Conservation (phyloP, 2,329 filamentous ascomycete genomes). For the Cladophialophora chaetospira region DNA sequence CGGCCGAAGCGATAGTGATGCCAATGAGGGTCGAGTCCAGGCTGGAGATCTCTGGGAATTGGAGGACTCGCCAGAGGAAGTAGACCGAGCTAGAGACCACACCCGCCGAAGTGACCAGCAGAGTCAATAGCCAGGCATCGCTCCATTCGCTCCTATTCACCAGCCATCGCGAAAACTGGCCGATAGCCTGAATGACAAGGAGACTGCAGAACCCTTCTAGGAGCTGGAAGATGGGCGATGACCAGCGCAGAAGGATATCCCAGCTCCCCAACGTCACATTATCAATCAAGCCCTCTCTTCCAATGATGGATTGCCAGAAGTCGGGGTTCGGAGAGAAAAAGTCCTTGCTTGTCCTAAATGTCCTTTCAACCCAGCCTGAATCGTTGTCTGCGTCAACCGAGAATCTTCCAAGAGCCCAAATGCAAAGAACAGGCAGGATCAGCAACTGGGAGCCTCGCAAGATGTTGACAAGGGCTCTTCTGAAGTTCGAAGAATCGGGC, state of each 20-base stretch:
- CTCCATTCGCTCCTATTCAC: slow-evolving; percentile 85
- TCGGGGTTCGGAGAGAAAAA: slow-evolving; percentile 54
- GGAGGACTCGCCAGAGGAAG: slow-evolving; percentile 92
- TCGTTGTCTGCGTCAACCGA: slow-evolving; percentile 79
- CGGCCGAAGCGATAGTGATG: slow-evolving; percentile 84
- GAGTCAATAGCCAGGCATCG: slow-evolving; percentile 94
- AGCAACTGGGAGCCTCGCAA: slow-evolving; percentile 82
- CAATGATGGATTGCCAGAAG: slow-evolving; percentile 83
- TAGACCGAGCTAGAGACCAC: slow-evolving; percentile 93
- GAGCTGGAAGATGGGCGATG: slow-evolving; percentile 90
- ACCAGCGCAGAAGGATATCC: slow-evolving; percentile 87
- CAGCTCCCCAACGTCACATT: slow-evolving; percentile 78
- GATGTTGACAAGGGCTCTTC: slow-evolving; percentile 68
- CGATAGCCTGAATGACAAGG: slow-evolving; percentile 90
- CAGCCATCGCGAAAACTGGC: slow-evolving; percentile 91
- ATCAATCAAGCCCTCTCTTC: slow-evolving; percentile 79
- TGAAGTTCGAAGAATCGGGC: slow-evolving; percentile 73
- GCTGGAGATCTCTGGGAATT: slow-evolving; percentile 90
- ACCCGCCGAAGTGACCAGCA: slow-evolving; percentile 84
- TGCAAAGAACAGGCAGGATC: slow-evolving; percentile 79
- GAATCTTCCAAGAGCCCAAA: slow-evolving; percentile 95
- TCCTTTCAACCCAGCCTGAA: slow-evolving; percentile 77
- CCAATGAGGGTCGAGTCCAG: slow-evolving; percentile 91
- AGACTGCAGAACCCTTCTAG: slow-evolving; percentile 96
- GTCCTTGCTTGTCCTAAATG: slow-evolving; percentile 67